Conservation (phyloP, 1,284 basidiomycete genomes). For the Malassezia globosa region DNA sequence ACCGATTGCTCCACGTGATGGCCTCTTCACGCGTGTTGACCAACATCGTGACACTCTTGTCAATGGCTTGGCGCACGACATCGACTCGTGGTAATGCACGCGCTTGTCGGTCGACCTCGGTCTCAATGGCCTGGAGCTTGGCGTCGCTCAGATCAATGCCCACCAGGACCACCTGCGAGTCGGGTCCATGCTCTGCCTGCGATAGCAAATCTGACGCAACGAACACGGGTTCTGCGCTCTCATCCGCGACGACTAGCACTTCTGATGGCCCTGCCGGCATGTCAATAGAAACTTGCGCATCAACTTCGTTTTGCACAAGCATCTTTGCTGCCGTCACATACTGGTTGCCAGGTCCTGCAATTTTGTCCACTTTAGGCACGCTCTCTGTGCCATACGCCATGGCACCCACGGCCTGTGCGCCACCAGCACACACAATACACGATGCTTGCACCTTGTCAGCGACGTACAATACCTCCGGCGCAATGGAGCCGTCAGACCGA, state of each 20-base stretch:
- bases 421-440: constrained; percentile 57
- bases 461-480: constrained; percentile 45
- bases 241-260: constrained; percentile 61
- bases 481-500: constrained; percentile 49
- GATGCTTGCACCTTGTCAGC: constrained; percentile 36
- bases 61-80: constrained; percentile 79
- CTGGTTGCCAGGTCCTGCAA: constrained; percentile 97
- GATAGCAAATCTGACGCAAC: constrained; percentile 92
- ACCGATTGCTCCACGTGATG: constrained; percentile 82
- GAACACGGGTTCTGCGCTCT: constrained; percentile 71
- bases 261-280: constrained; percentile 93
- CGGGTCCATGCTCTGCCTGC: constrained; percentile 90
- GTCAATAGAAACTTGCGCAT: constrained; percentile 89
- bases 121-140: constrained; percentile 64
- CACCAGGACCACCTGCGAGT: constrained; percentile 93
- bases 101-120: constrained; percentile 78
- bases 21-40: constrained; percentile 62
- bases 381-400: constrained; percentile 90
- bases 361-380: constrained; percentile 96
- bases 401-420: constrained; percentile 92
- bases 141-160: constrained; percentile 60
- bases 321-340: constrained; percentile 99
- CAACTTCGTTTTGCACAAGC: constrained; percentile 96
- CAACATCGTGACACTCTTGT: constrained; percentile 80
- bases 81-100: constrained; percentile 72